Conservation (phyloP, 345 rosid genomes). For the Ceriops zippeliana region DNA sequence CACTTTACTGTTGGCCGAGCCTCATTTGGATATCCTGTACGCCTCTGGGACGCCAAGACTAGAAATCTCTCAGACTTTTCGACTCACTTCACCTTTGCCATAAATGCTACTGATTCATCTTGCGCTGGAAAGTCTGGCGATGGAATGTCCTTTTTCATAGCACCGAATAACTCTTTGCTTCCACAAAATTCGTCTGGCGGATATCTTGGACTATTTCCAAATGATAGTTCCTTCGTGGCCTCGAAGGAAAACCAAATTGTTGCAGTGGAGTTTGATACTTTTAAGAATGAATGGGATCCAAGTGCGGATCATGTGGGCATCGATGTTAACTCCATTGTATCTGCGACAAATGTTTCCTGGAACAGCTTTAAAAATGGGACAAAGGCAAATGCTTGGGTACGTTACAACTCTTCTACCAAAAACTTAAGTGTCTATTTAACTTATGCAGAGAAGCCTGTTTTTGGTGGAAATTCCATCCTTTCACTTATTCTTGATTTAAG, state of each 20-base stretch:
- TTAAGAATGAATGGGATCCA: constrained; percentile 38
- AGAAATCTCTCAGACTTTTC: constrained; percentile 38
- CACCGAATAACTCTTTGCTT: constrained; percentile 33
- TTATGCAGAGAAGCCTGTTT: constrained; percentile 32
- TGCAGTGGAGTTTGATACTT: constrained; percentile 50
- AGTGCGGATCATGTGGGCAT: constrained; percentile 45
- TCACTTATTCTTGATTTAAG: constrained; percentile 35
- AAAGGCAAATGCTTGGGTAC: constrained; percentile 41
- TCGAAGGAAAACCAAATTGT: constrained; percentile 23
- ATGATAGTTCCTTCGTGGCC: background rate
- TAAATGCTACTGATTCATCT: no score
- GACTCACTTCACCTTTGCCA: constrained; percentile 40
- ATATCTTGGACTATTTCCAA: constrained; percentile 34
- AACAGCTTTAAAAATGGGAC: no score
- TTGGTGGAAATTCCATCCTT: constrained; percentile 32
- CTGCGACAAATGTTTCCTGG: no score
- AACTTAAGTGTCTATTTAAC: constrained; percentile 42
- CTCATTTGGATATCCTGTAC: constrained; percentile 32
- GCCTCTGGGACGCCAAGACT: constrained; percentile 38
- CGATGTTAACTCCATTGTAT: constrained; percentile 40
- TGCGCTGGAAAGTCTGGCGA: no score
- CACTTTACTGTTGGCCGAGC: constrained; percentile 26
- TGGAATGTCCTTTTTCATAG: constrained; percentile 44
- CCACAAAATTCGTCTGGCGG: constrained; percentile 39
- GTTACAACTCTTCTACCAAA: constrained; percentile 35